phyloP scores from a whole-genome alignment of 495 filamentous ascomycete genomes.

The Neurospora discreta region DNA sequence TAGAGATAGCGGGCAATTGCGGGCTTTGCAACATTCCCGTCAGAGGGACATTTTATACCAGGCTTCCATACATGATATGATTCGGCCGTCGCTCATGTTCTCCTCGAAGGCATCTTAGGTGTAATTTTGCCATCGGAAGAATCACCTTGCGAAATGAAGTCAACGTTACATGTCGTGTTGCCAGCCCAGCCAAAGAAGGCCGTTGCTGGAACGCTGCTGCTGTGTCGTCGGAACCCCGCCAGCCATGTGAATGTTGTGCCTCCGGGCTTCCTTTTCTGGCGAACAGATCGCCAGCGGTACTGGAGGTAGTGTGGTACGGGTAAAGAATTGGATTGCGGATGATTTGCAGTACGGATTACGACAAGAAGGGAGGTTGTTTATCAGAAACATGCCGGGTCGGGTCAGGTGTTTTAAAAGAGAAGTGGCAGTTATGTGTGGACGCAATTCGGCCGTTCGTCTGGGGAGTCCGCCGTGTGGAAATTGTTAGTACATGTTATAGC shows the following conservation, averaged over 20 bases:
- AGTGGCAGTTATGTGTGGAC: neutral
- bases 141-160: neutral
- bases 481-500: neutral
- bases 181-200: neutral
- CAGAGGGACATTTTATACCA: neutral
- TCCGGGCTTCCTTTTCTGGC: neutral
- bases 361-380: neutral
- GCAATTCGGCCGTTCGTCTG: neutral
- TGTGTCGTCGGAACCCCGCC: neutral
- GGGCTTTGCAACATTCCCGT: neutral
- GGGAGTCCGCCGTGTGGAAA: neutral
- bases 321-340: neutral
- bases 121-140: neutral
- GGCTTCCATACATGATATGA: neutral
- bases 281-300: neutral
- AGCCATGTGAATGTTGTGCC: neutral
- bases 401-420: neutral
- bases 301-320: neutral
- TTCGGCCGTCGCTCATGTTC: neutral
- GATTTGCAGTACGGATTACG: neutral
- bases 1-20: neutral
- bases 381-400: neutral
- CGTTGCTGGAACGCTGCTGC: too few species aligned
- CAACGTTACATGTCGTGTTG: neutral
- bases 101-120: neutral